A percentile compares a stretch with the other conserved stretches of the same genome.
Evolutionary conservation across 169 alveolate genomes (phyloP).

Genomic region (Plasmodium adleri): DNA sequence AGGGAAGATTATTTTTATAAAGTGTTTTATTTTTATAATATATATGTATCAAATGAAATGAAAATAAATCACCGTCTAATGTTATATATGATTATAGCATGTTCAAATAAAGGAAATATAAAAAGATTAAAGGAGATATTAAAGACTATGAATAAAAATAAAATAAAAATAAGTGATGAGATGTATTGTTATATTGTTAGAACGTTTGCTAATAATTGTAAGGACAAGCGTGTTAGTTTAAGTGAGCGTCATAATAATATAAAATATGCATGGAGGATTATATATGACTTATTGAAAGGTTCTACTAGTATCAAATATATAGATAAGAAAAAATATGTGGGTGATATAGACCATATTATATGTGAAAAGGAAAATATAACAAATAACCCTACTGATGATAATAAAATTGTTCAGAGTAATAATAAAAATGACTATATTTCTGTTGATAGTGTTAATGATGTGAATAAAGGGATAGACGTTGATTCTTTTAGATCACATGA

Average conservation of each 20-base stretch:
- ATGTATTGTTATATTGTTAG: constrained; percentile 75
- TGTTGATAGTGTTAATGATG: not conserved
- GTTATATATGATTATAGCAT: constrained; percentile 78
- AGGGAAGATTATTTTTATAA: constrained; percentile 79
- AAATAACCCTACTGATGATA: not conserved
- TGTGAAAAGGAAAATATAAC: not conserved
- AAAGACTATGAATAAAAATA: constrained; percentile 66
- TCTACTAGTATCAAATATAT: not conserved
- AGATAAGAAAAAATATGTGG: too few species aligned
- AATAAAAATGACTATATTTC: not conserved
- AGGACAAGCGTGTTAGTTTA: constrained; percentile 24
- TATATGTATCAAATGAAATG: constrained; percentile 84
- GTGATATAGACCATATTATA: too few species aligned
- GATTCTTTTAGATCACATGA: not conserved
- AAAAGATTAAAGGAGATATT: constrained; percentile 81
- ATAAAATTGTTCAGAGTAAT: not conserved
- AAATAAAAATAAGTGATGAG: constrained; percentile 66
- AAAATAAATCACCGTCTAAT: constrained; percentile 75
- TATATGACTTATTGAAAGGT: constrained; percentile 74
- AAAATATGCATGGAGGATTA: constrained; percentile 85
- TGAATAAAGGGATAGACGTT: not conserved
- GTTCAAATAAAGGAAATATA: constrained; percentile 81
- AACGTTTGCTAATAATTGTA: constrained; percentile 80
- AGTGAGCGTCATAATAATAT: constrained; percentile 77
- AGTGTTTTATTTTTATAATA: constrained; percentile 86